These are phyloP conservation scores for Jamesozyma spencerorum DNA, from an alignment of 805 yeast species.

Conservation along the genomic window DNA sequence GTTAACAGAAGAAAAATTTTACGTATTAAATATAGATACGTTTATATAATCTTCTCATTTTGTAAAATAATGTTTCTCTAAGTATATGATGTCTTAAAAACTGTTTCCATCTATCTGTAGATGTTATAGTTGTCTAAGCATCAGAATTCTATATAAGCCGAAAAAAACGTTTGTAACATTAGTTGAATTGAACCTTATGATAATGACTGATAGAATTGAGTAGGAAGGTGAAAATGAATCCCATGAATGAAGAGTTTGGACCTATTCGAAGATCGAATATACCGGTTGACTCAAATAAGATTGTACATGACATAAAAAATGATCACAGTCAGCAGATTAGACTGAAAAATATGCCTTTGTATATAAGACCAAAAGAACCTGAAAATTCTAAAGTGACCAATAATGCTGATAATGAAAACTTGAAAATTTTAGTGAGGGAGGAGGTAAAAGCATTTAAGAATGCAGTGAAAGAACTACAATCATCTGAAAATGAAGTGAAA, in stretches of 20 bases:
- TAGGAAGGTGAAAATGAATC: too few relatives aligned
- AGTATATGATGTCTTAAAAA: not conserved
- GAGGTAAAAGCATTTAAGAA: too few relatives aligned
- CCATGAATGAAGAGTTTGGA: conserved; percentile 22
- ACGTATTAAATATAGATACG: not conserved
- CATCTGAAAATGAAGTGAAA: too few relatives aligned
- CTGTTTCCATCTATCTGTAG: too few relatives aligned
- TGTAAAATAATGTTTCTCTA: conserved; percentile 4
- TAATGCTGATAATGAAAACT: too few relatives aligned
- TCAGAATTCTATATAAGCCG: not conserved
- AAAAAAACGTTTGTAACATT: too few relatives aligned
- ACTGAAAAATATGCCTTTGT: conserved; percentile 7
- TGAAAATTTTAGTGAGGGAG: too few relatives aligned
- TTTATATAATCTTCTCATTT: not conserved
- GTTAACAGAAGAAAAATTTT: conserved; percentile 1
- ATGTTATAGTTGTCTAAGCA: conserved; percentile 2
- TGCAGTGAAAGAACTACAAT: too few relatives aligned
- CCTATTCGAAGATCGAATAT: conserved; percentile 20
- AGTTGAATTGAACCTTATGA: too few relatives aligned
- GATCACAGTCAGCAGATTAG: conserved; percentile 14
- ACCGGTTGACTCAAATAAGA: conserved; percentile 16
- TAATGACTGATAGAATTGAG: too few relatives aligned
- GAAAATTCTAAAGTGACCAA: too few relatives aligned
- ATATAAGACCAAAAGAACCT: conserved; percentile 9
- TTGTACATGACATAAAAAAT: conserved; percentile 18